Percentiles rank a stretch among this genome's conserved stretches.
Conservation (phyloP, 768 basidiomycete species). For the Kwoniella dendrophila region DNA sequence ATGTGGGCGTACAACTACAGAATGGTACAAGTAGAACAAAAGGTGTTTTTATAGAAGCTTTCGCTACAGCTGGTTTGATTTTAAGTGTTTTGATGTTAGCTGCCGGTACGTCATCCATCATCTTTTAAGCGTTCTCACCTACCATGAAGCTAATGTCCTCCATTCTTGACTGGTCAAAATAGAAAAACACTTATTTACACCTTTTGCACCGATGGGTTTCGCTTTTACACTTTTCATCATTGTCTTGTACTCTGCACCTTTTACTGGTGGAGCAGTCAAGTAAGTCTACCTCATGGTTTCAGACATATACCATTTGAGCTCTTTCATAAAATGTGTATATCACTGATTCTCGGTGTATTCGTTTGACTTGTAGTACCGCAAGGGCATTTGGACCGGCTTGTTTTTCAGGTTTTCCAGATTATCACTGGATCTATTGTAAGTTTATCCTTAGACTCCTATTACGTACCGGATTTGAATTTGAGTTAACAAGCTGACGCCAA, state of each 20-base stretch:
- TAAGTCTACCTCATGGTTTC: slow-evolving; percentile 23
- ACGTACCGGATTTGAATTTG: neutral
- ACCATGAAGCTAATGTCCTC: neutral
- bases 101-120: slow-evolving; percentile 34
- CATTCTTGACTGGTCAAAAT: no score
- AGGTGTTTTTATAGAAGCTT: slow-evolving; percentile 54
- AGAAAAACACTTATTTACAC: slow-evolving; percentile 45
- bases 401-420: slow-evolving; percentile 41
- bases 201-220: slow-evolving; percentile 49
- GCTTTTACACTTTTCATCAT: slow-evolving; percentile 31
- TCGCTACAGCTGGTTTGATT: slow-evolving; percentile 46
- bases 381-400: slow-evolving; percentile 51
- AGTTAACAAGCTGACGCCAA: neutral
- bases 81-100: slow-evolving; percentile 51
- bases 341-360: slow-evolving; percentile 4
- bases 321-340: neutral
- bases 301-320: neutral
- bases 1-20: slow-evolving; percentile 33
- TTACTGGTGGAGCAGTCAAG: slow-evolving; percentile 54
- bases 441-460: neutral
- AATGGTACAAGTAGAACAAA: slow-evolving; percentile 40
- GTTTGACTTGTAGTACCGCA: slow-evolving; percentile 36
- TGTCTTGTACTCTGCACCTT: neutral
- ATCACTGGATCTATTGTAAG: slow-evolving; percentile 53
- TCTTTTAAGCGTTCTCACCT: no score